These are phyloP conservation scores for Citeromyces matritensis DNA, from an alignment of 805 yeast genomes.

Conservation along the genomic window DNA sequence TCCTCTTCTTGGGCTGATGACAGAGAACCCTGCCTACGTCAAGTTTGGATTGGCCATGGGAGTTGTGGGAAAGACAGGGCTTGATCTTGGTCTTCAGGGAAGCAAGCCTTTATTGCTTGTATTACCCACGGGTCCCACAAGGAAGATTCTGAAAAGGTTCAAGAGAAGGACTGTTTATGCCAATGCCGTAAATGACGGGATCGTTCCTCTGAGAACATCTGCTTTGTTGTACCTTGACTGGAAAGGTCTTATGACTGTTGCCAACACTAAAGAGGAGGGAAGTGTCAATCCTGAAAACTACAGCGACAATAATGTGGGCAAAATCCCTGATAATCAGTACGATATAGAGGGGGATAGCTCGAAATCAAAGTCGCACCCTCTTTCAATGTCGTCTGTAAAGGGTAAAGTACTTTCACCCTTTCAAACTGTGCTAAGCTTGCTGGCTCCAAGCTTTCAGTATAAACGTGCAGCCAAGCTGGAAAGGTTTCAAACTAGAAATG, in stretches of 20 bases:
- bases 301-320: conserved; percentile 7
- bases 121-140: conserved; percentile 65
- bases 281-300: conserved; percentile 2
- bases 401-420: conserved; percentile 19
- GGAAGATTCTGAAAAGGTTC: conserved; percentile 46
- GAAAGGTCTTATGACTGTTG: conserved; percentile 48
- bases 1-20: conserved; percentile 77
- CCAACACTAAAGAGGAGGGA: conserved; percentile 12
- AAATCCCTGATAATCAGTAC: conserved; percentile 13
- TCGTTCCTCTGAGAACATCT: conserved; percentile 86
- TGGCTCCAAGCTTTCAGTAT: conserved; percentile 19
- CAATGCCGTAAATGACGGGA: conserved; percentile 84
- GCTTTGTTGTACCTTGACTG: conserved; percentile 79
- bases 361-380: conserved; percentile 4
- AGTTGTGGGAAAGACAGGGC: conserved; percentile 83
- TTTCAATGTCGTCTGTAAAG: conserved; percentile 6
- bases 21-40: conserved; percentile 79
- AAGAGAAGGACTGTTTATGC: conserved; percentile 72
- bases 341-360: conserved; percentile 2
- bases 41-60: conserved; percentile 80
- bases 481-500: conserved; percentile 14
- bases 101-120: conserved; percentile 56
- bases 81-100: conserved; percentile 60
- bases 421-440: conserved; percentile 25
- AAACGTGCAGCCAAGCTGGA: conserved; percentile 8